A percentile compares a stretch with the other conserved stretches of the same genome.
Evolutionary conservation across 257 asterid genomes (phyloP).

Genomic region (Nicotiana benthamiana): DNA sequence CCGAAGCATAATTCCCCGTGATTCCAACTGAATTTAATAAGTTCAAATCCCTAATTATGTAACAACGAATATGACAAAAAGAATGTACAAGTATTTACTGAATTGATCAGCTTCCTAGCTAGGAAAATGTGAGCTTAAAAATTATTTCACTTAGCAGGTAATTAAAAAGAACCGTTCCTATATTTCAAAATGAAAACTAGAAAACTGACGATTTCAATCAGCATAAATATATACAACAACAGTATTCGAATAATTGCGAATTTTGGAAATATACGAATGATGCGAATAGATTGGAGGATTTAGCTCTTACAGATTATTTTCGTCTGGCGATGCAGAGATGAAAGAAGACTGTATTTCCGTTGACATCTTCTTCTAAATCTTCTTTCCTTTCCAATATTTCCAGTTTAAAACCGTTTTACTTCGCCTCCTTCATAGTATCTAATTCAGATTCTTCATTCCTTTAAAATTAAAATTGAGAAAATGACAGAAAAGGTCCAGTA

Average conservation of each 20-base stretch:
- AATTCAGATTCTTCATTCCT: too few species aligned
- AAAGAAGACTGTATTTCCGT: conserved; percentile 42
- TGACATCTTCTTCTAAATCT: conserved; percentile 28
- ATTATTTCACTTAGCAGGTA: background rate
- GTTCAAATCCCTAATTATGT: background rate
- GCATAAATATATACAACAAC: background rate
- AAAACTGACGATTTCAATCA: background rate
- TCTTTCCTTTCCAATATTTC: background rate
- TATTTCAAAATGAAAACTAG: background rate
- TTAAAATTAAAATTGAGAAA: background rate
- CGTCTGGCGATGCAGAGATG: conserved; percentile 32
- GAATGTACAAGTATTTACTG: background rate
- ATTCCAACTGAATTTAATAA: background rate
- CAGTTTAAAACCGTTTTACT: background rate
- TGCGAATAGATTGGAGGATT: background rate
- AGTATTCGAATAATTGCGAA: background rate
- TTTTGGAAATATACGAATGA: too few species aligned
- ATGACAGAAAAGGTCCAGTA: background rate
- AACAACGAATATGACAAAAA: background rate
- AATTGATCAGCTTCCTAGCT: background rate
- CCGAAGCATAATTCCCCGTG: background rate
- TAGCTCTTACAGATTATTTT: background rate
- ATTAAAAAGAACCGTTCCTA: background rate
- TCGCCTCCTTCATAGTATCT: background rate
- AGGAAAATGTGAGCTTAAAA: background rate